Base-by-base conservation (phyloP, 805 yeast species). In the Pichia membranifaciens region DNA sequence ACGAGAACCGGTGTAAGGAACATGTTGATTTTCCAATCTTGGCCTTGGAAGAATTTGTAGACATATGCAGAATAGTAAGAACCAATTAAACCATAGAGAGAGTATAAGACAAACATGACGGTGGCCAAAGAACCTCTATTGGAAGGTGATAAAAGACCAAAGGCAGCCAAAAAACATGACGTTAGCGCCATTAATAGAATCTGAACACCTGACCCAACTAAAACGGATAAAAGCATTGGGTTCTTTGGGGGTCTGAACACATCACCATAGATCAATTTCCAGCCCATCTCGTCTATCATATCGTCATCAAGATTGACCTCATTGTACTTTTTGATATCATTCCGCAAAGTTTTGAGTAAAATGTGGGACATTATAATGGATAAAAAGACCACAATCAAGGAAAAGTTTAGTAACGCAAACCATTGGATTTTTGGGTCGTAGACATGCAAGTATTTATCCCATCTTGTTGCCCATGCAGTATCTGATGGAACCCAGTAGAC, bases 251-350 rank as follows among this genome's bases (percentile, higher is more conserved):
- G 69, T 65, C 98, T 79, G 71, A 91, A 91, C 28, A 91, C 89
- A 64, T 91, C 98, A 52, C 97, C 98, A 58, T 90, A 95, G 35
- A 89, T 83, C 54, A 93, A 75, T 64, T 93, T 93, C 99, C 99
- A 93, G 35, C 99, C 99, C 61, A 89, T 77, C 64, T 93, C 98
- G 59, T 89, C 96, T 52, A 87, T 82, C 45, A 88, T 78, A 49
- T 86, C 96, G 57, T 83, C 88, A 61, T 86, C 93, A 57, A 91
- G 74, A 61, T 86, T 88, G 54, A 91, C 77, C 62, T 87, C 96
- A 62, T 91, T 91, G 68, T 93, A 93, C 58, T 84, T 82, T 48
- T 83, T 75, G 57, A 93, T 87, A 64, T 93, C 99, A 60, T 78
- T 83, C 62, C 79, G 84, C 61, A 93, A 74, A 36, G 96, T 86